Conservation (phyloP, 257 asterid genomes). For the Rauvolfia tetraphylla region DNA sequence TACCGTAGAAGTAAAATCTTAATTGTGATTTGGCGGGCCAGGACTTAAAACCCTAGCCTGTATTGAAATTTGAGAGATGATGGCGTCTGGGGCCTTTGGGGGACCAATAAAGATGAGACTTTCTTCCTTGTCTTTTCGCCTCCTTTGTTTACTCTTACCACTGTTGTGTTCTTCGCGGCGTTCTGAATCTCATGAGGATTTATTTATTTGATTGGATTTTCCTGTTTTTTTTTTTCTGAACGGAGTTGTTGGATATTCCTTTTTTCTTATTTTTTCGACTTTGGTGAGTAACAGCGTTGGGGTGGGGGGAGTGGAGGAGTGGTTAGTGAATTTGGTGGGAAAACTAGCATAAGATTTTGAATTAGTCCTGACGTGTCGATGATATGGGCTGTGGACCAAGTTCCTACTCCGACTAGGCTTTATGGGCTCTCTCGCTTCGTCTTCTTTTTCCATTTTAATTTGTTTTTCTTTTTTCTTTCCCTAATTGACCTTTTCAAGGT, state of each 20-base stretch:
- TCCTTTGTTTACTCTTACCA: neutral
- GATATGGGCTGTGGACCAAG: neutral
- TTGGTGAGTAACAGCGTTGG: neutral
- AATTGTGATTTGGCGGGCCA: conserved; percentile 43
- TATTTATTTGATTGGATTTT: too few relatives aligned
- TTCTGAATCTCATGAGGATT: conserved; percentile 17
- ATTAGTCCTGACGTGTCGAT: conserved; percentile 19
- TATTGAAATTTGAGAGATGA: neutral
- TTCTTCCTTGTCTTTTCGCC: neutral
- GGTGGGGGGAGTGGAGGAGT: neutral
- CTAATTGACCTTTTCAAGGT: too few relatives aligned
- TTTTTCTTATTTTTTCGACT: neutral
- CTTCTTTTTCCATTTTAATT: neutral
- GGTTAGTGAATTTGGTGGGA: conserved; percentile 23
- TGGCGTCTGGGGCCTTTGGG: neutral
- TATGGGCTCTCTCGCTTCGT: too few relatives aligned
- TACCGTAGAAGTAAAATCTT: too few relatives aligned
- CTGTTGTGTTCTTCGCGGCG: conserved; percentile 27
- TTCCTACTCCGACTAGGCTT: neutral
- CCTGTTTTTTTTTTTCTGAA: neutral
- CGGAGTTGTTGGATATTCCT: neutral
- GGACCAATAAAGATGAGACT: neutral
- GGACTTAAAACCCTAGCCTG: conserved; percentile 43
- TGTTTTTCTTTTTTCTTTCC: too few relatives aligned
- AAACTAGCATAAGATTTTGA: conserved; percentile 19